Base-by-base conservation (phyloP, 2,329 filamentous ascomycete species). In the Alternaria gaisen region DNA sequence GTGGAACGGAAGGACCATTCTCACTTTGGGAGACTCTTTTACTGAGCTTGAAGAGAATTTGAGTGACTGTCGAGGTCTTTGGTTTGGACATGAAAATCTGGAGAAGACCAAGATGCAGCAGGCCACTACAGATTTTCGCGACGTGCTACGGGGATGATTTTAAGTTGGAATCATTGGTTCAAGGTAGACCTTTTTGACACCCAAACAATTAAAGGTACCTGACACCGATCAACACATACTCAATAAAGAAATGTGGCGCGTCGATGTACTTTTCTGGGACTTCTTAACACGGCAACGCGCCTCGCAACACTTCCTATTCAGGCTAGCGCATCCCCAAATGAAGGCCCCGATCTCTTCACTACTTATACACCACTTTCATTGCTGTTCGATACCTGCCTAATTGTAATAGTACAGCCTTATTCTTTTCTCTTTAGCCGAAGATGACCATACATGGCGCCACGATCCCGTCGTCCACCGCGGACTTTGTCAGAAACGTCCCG, bases 1-100 rank as follows among this genome's bases (percentile, higher is more conserved):
- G 20, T 81, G 79, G 79, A 80, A 81, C 56, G 72, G 72, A 11
- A 51, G 72, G 10, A 58, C 53, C 3, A 79, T 81, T 22, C 32
- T 80, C 8, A 78, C 77, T 1, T 56, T 80, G 8, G 80, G 78
- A 2, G 72, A 80, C 34, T 48, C 34, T 0, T 81, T 75, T 50
- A 77, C 75, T 1, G 79, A 81, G 66, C 20, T 81, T 10, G 79
- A 80, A 58, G 72, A 71, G 38, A 57, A 72, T 2, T 30, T 64
- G 18, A 60, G 56, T 12, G 16, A 48, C 0, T 69, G 72, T 14
- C 16, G 55, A 26, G 10, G 56, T 12, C 0, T 63, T 22, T 80
- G 79, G 79, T 72, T 79, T 41, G 79, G 79, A 4, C 34, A 56
- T 26, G 66, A 73, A 53, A 79, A 78, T 50, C 24, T 59, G 7